Evolutionary conservation across 202 grass and related monocot genomes (phyloP).

Genomic region (Schoenoplectus triqueter): DNA sequence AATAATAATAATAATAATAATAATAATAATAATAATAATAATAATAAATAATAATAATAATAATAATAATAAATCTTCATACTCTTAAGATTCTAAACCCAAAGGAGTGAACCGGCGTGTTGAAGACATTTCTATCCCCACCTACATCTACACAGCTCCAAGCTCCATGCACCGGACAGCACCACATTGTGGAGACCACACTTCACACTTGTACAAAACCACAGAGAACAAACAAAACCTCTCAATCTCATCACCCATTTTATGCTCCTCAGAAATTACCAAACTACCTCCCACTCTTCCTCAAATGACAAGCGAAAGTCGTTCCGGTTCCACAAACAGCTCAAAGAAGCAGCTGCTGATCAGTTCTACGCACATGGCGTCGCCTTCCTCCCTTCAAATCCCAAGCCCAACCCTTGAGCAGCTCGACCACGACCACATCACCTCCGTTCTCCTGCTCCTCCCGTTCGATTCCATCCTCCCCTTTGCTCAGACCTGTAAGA

Average conservation of each 20-base stretch:
- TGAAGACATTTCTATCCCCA: background rate
- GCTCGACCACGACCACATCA: conserved; percentile 66
- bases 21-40: too few relatives aligned
- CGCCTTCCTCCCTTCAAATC: conserved; percentile 17
- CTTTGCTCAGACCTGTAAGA: conserved; percentile 76
- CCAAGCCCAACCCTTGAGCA: conserved; percentile 38
- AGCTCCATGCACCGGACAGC: background rate
- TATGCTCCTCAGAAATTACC: conserved; percentile 9
- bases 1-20: too few relatives aligned
- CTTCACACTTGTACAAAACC: conserved; percentile 18
- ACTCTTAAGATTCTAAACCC: background rate
- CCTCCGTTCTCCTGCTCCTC: conserved; percentile 72
- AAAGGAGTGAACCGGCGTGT: background rate
- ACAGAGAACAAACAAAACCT: conserved; percentile 15
- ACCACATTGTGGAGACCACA: conserved; percentile 13
- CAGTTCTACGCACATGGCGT: conserved; percentile 9
- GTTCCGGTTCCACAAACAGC: background rate
- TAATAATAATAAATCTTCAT: background rate
- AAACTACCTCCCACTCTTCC: background rate
- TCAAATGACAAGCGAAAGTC: background rate
- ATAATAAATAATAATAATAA: too few relatives aligned
- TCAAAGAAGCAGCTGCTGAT: conserved; percentile 30
- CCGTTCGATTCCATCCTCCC: conserved; percentile 71
- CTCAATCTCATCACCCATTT: conserved; percentile 1
- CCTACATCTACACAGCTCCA: background rate